Evolutionary conservation across 768 basidiomycete species (phyloP), one percentile per base, ranked within the genome.

Genomic region (Boletus huronensis): DNA sequence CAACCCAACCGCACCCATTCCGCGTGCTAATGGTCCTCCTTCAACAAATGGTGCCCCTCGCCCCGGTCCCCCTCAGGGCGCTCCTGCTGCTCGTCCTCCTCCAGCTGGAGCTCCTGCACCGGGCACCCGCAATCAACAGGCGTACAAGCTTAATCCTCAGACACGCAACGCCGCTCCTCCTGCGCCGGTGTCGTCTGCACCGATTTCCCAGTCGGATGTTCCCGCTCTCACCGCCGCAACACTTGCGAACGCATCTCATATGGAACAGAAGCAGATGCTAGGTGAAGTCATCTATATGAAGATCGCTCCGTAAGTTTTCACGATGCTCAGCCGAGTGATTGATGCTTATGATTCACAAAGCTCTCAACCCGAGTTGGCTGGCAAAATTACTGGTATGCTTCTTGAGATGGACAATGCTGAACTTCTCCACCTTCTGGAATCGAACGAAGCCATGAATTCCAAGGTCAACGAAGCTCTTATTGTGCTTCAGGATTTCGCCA

Each of bases 401-500:
- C 83, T 98, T 60, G 95, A 99, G 83, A 98, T 99, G 96, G 95
- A 98, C 73, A 96, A 96, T 75, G 68, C 80, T 45, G 97, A 98
- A 74, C 80, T 99, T 48, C 76, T 98, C 28, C 87, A 91, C 74
- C 82, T 99, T 47, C 75, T 98, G 63, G 93, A 96, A 57, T 76
- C 84, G 51, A 75, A 77, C 21, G 91, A 93, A 10, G 84, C 94
- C 40, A 83, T 99, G 80, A 82, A 83, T 66, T 76, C 79, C 73
- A 99, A 99, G 81, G 89, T 97, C 60, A 83, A 82, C 55, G 96
- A 98, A 78, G 96, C 96, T 31, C 81, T 98, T 58, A 70, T 78
- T 54, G 95, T 98, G 46, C 79, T 98, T 50, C 85, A 90, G 52
- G 94, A 97, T 65, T 98, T 87, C 77, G 69, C 85, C 56, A 76